These are phyloP conservation scores for Aspergillus olivimuriae DNA, from an alignment of 495 filamentous ascomycete species.

Conservation along the genomic window DNA sequence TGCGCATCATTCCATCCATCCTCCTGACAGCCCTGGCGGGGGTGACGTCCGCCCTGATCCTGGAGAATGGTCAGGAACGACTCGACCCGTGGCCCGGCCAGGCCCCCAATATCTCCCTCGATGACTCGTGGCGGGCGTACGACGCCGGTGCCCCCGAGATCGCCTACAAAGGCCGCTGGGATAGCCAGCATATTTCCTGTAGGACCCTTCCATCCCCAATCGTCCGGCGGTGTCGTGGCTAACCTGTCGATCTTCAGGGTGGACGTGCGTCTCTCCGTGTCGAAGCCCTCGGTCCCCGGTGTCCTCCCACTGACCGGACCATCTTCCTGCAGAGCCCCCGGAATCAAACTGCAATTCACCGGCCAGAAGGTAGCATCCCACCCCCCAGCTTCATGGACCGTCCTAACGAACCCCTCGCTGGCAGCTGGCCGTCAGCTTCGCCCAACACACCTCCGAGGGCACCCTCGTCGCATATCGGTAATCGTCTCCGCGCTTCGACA, in stretches of 20 bases:
- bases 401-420: neutral
- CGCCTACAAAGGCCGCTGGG: conserved; percentile 64
- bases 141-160: conserved; percentile 50
- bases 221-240: neutral
- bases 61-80: conserved; percentile 56
- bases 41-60: conserved; percentile 34
- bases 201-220: conserved; percentile 36
- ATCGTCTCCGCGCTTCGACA: neutral
- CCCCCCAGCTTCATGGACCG: neutral
- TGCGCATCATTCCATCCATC: conserved; percentile 2
- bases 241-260: conserved; percentile 18
- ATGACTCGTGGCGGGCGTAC: conserved; percentile 45
- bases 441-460: conserved; percentile 48
- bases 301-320: neutral
- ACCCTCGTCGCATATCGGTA: conserved; percentile 52
- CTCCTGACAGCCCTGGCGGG: conserved; percentile 6
- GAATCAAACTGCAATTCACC: conserved; percentile 58
- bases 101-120: conserved; percentile 17
- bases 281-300: neutral
- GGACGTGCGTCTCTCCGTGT: conserved; percentile 25
- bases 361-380: conserved; percentile 40
- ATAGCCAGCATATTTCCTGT: conserved; percentile 60
- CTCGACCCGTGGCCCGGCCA: conserved; percentile 30
- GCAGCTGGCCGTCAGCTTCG: conserved; percentile 55
- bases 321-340: conserved; percentile 38